Percentiles rank a stretch among this genome's conserved stretches.
These are phyloP conservation scores for Metschnikowia arizonensis DNA, from an alignment of 805 yeast species.

Conservation along the genomic window DNA sequence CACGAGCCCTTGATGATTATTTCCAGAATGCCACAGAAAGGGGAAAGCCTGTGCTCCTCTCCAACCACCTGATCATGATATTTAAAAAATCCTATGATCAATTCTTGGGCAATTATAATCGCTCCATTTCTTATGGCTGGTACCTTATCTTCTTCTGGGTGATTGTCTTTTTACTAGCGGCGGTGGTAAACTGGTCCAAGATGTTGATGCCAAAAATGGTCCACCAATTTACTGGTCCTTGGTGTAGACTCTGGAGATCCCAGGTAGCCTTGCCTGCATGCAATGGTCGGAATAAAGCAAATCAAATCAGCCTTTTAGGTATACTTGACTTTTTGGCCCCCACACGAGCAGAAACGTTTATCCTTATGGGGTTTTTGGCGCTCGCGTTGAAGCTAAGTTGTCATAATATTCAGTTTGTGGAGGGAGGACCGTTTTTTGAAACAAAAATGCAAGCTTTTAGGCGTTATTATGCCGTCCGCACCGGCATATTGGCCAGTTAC, in stretches of 20 bases:
- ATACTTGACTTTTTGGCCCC: conserved; percentile 28
- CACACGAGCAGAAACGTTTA: conserved; percentile 14
- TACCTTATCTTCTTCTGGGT: conserved; percentile 32
- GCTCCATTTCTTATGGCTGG: conserved; percentile 36
- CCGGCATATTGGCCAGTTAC: conserved; percentile 18
- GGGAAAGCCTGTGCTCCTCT: too few species aligned
- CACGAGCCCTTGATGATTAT: conserved; percentile 17
- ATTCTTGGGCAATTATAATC: conserved; percentile 39
- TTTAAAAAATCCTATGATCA: conserved; percentile 31
- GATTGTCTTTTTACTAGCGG: conserved; percentile 22
- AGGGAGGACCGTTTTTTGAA: conserved; percentile 15
- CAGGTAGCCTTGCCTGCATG: conserved; percentile 40
- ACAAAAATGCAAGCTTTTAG: conserved; percentile 31
- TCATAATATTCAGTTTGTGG: conserved; percentile 11
- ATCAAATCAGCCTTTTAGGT: conserved; percentile 20
- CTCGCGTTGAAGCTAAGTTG: conserved; percentile 4
- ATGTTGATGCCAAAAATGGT: conserved; percentile 21
- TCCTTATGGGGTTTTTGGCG: conserved; percentile 8
- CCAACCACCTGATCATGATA: too few species aligned
- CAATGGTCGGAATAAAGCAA: conserved; percentile 25
- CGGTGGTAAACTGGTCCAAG: conserved; percentile 33
- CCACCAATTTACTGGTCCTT: conserved; percentile 25
- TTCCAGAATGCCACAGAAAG: conserved; percentile 1
- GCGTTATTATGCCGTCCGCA: conserved; percentile 33
- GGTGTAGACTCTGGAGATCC: conserved; percentile 31